These are phyloP conservation scores for Eleusine indica DNA, from an alignment of 176 grass and related monocot genomes.

Conservation along the genomic window DNA sequence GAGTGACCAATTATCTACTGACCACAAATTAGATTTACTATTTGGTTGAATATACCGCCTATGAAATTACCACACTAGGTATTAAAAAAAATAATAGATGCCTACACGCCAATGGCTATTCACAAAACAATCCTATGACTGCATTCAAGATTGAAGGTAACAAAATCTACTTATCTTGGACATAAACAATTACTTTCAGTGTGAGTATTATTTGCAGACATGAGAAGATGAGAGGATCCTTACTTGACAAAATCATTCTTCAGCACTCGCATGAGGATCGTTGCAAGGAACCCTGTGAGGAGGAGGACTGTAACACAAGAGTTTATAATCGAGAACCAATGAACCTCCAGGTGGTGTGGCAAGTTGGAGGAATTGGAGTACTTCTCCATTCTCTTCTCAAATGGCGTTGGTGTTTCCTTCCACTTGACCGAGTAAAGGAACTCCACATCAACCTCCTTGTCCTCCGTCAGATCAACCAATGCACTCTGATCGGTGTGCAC, in stretches of 20 bases:
- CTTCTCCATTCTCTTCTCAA: conserved; percentile 96
- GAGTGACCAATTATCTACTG: not conserved
- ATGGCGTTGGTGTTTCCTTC: conserved; percentile 78
- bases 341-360: conserved; percentile 88
- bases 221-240: conserved; percentile 19
- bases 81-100: not conserved
- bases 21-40: not conserved
- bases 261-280: conserved; percentile 95
- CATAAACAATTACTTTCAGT: not conserved
- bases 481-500: conserved; percentile 75
- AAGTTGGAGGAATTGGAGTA: conserved; percentile 83
- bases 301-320: conserved; percentile 93
- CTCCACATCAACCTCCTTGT: conserved; percentile 66
- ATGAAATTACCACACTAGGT: not conserved
- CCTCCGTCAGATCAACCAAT: conserved; percentile 77
- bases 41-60: not conserved
- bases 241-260: conserved; percentile 99
- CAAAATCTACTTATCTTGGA: not conserved
- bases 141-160: not conserved
- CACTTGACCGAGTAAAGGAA: conserved; percentile 91
- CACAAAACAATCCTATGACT: not conserved
- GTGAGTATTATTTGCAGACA: not conserved
- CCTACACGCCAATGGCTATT: not conserved
- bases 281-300: conserved; percentile 87
- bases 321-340: conserved; percentile 99